Percentiles rank a stretch among this genome's conserved stretches.
phyloP scores from a whole-genome alignment of 108 stramenopile species.

The Mayamaea pseudoterrestris region DNA sequence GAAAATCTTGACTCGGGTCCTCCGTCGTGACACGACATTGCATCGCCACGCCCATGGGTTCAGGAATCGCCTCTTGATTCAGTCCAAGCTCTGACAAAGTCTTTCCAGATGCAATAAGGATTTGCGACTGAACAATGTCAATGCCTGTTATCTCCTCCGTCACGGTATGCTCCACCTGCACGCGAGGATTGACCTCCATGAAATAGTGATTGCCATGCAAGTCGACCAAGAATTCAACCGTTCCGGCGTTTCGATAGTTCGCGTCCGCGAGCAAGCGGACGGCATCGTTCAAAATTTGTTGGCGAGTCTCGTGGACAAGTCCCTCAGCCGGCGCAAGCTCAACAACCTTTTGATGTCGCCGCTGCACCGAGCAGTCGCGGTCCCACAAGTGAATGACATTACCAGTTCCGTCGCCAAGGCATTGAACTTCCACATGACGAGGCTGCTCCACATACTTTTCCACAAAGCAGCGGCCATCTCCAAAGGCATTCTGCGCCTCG shows the following conservation, averaged over 20 bases:
- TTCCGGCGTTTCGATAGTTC: conserved; percentile 91
- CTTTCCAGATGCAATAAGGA: conserved; percentile 86
- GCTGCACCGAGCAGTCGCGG: conserved; percentile 96
- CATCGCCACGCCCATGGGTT: conserved; percentile 79
- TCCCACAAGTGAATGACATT: conserved; percentile 88
- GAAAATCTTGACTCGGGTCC: conserved; percentile 82
- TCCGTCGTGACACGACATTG: conserved; percentile 96
- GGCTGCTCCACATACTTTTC: conserved; percentile 89
- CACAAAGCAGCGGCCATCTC: conserved; percentile 88
- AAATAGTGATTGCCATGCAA: conserved; percentile 81
- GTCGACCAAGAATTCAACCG: conserved; percentile 95
- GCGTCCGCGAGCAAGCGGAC: conserved; percentile 45
- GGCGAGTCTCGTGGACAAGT: conserved; percentile 51
- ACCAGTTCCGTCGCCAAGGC: conserved; percentile 89
- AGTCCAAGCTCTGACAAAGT: conserved; percentile 60
- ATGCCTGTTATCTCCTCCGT: conserved; percentile 85
- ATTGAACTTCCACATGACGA: conserved; percentile 94
- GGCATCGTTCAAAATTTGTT: conserved; percentile 71
- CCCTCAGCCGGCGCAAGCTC: conserved; percentile 87
- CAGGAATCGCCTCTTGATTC: conserved; percentile 48
- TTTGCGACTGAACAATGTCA: conserved; percentile 90
- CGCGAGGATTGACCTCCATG: conserved; percentile 95
- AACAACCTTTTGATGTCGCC: conserved; percentile 96
- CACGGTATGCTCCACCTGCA: conserved; percentile 90
- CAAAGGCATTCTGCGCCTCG: conserved; percentile 87